phyloP scores from a whole-genome alignment of 1,284 basidiomycete species.

The Tetrapyrgos nigripes region DNA sequence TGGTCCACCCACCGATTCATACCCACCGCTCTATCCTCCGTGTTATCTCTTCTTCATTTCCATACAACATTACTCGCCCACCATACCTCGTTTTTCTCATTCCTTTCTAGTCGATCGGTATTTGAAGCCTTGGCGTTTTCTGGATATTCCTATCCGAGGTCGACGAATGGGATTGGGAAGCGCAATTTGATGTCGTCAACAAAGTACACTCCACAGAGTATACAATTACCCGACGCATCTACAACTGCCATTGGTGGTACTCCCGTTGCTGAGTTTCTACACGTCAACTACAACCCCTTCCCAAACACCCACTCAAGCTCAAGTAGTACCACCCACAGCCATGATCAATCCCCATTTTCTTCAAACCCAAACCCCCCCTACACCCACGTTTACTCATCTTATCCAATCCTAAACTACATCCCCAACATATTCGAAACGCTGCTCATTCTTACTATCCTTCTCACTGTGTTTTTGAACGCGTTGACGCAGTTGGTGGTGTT shows the following conservation, averaged over 20 bases:
- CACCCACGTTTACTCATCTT: slow-evolving; percentile 36
- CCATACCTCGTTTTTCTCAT: slow-evolving; percentile 31
- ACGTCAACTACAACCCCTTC: too few species aligned
- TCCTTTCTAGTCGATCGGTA: not conserved
- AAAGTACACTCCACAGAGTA: not conserved
- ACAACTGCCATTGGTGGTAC: not conserved
- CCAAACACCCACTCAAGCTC: too few species aligned
- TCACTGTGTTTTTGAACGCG: slow-evolving; percentile 63
- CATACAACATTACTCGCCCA: slow-evolving; percentile 59
- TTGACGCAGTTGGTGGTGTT: slow-evolving; percentile 69
- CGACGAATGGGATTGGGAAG: too few species aligned
- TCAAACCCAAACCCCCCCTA: slow-evolving; percentile 6
- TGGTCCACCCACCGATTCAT: slow-evolving; percentile 68
- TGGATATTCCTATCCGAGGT: not conserved
- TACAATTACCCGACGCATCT: not conserved
- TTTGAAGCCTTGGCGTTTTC: not conserved
- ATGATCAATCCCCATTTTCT: slow-evolving; percentile 12
- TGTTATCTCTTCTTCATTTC: slow-evolving; percentile 69
- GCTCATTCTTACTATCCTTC: slow-evolving; percentile 57
- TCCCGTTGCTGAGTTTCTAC: not conserved
- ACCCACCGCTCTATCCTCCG: slow-evolving; percentile 66
- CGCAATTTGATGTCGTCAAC: slow-evolving; percentile 23
- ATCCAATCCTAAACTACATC: slow-evolving; percentile 75
- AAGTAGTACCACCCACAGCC: not conserved
- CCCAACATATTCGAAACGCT: slow-evolving; percentile 73